These are phyloP conservation scores for Xylariaceae sp. DNA, from an alignment of 2,329 filamentous ascomycete species.

Conservation along the genomic window DNA sequence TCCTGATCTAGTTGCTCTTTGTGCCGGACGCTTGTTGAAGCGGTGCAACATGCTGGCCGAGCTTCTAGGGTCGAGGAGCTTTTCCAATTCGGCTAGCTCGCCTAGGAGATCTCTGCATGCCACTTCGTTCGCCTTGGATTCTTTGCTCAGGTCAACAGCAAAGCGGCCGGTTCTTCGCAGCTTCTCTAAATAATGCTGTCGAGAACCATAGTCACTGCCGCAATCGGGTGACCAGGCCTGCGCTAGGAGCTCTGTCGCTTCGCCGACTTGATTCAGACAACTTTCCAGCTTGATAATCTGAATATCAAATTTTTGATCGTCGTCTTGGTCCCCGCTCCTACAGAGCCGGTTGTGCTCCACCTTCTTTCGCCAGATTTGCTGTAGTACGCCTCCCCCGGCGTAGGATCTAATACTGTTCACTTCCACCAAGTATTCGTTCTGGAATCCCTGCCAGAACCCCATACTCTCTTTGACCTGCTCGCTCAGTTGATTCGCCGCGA, in stretches of 20 bases:
- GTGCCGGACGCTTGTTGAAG: constrained; percentile 15
- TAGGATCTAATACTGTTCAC: constrained; percentile 26
- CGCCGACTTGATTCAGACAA: constrained; percentile 25
- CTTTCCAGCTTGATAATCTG: constrained; percentile 28
- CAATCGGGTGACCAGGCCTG: constrained; percentile 7
- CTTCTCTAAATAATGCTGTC: constrained; percentile 26
- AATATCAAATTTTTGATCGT: constrained; percentile 22
- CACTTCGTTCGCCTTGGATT: constrained; percentile 17
- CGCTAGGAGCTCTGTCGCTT: constrained; percentile 19
- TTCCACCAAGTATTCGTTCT: constrained; percentile 25
- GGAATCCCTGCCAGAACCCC: constrained; percentile 24
- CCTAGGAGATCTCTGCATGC: constrained; percentile 28
- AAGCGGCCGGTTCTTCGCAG: constrained; percentile 19
- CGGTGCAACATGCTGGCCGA: constrained; percentile 16
- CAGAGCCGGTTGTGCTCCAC: constrained; percentile 19
- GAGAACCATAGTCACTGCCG: constrained; percentile 21
- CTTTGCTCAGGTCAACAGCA: constrained; percentile 23
- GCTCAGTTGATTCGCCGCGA: constrained; percentile 28
- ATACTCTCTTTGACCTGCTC: constrained; percentile 27
- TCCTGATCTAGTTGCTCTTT: neutral
- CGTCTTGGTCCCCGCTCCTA: constrained; percentile 16
- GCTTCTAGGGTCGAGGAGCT: constrained; percentile 25
- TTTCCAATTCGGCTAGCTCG: constrained; percentile 27
- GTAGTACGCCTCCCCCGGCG: constrained; percentile 21
- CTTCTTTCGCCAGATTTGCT: constrained; percentile 30